These are phyloP conservation scores for Nothophytophthora sp. DNA, from an alignment of 352 stramenopile species.

Conservation along the genomic window DNA sequence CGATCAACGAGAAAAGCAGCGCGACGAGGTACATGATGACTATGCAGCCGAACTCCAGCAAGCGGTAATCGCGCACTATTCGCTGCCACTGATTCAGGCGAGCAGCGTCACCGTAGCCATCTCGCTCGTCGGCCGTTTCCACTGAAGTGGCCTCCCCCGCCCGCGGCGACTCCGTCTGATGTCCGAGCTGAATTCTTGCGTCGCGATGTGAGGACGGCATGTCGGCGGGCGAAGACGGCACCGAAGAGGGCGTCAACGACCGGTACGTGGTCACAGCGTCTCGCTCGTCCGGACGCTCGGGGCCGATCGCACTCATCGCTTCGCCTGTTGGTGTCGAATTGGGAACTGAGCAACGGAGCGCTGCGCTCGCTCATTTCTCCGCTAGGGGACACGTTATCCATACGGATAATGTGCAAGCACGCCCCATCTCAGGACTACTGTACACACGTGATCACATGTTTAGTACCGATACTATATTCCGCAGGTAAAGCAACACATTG, in stretches of 20 bases:
- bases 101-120: neutral
- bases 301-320: neutral
- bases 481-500: no score
- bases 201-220: conserved; percentile 7
- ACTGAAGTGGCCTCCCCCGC: no score
- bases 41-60: conserved; percentile 58
- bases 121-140: conserved; percentile 1
- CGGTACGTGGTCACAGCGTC: conserved; percentile 9
- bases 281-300: conserved; percentile 12
- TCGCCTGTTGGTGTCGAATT: neutral
- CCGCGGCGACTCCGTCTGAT: no score
- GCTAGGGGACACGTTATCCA: neutral
- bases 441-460: no score
- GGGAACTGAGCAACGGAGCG: conserved; percentile 14
- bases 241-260: conserved; percentile 12
- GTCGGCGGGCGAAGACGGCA: neutral
- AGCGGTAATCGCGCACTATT: conserved; percentile 38
- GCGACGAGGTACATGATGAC: conserved; percentile 46
- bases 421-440: no score
- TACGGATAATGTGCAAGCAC: no score
- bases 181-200: no score
- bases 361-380: neutral
- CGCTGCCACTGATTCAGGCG: conserved; percentile 6
- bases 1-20: conserved; percentile 51
- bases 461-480: no score